Base-by-base conservation (phyloP, 2,329 filamentous ascomycete genomes). In the Ascochyta koolunga region DNA sequence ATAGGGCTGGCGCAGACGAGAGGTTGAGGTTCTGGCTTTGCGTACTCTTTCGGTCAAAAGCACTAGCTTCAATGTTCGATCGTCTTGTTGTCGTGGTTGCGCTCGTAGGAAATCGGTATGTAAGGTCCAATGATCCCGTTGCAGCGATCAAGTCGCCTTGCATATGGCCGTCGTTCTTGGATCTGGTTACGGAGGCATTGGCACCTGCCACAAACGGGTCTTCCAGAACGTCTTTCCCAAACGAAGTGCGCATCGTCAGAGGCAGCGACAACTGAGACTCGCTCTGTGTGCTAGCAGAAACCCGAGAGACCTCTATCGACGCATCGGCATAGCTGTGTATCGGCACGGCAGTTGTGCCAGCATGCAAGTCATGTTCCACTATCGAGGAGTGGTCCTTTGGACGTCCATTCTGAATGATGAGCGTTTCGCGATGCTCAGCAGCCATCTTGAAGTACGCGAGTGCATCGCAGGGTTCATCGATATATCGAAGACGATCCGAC, bases 361-460 rank as follows among this genome's bases (percentile, higher is more conserved):
- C 6, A 15, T 21, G 22, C 29, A 37, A 22, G 5, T 16, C 19
- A 7, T 10, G 22, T 9, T 5, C 29, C 16, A 4, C 18, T 6
- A 11, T n/a, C n/a, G 41, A 10, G 8, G 24, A 24, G n/a, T 19
- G 10, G 1, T 58, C 49, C 16, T 60, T 38, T 15, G 46, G 21
- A 31, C 60, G 59, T 22, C 54, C 58, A 11, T 50, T 42, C 2
- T 63, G 51, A 16, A 51, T 43, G 13, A 64, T 49, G 22, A 43
- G 42, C 21, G 50, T 58, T 54, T 73, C 58, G 8, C 75, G 71
- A 56, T 76, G 71, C 58, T 77, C 72, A 2, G 77, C 76, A 11
- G 77, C 69, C 22, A 72, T 64, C 36, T 77, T 75, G 62, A 80
- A 80, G 59, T 77, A 77, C 7, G 69, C 64, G 1, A 80, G 60